phyloP scores from a whole-genome alignment of 2,329 filamentous ascomycete genomes.

The Penicillium sp. region DNA sequence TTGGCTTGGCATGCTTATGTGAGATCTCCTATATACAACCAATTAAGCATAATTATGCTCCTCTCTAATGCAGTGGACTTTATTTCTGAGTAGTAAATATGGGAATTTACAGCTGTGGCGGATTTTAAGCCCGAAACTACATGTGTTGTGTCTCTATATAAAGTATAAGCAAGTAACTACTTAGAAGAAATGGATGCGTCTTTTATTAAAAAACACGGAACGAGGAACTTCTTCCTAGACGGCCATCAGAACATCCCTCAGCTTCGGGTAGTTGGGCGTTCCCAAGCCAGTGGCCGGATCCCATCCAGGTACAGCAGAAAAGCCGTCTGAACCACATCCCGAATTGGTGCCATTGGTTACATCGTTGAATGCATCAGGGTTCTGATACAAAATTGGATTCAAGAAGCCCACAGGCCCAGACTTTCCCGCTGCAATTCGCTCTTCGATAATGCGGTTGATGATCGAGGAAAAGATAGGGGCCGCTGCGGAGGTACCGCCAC shows the following conservation, averaged over 20 bases:
- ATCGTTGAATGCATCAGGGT: conserved; percentile 9
- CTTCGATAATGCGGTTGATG: conserved; percentile 61
- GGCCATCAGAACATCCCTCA: conserved; percentile 10
- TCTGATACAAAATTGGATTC: conserved; percentile 9
- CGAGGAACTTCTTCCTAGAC: neutral
- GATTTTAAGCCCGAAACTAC: too few species aligned
- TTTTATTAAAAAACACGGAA: too few species aligned
- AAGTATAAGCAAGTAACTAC: too few species aligned
- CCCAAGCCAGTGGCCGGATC: conserved; percentile 30
- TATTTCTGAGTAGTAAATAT: too few species aligned
- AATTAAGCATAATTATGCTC: too few species aligned
- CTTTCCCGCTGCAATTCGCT: conserved; percentile 49
- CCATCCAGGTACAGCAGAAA: conserved; percentile 21
- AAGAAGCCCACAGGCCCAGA: conserved; percentile 18
- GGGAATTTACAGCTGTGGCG: too few species aligned
- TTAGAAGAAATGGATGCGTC: too few species aligned
- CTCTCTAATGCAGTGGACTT: too few species aligned
- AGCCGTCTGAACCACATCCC: conserved; percentile 7
- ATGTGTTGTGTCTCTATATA: too few species aligned
- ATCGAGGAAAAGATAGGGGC: conserved; percentile 57
- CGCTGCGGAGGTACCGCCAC: conserved; percentile 39
- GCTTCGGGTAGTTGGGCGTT: conserved; percentile 20
- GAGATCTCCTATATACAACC: neutral
- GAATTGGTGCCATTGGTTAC: conserved; percentile 4
- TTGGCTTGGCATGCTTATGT: conserved; percentile 10